phyloP scores from a whole-genome alignment of 2,329 filamentous ascomycete species.

The Phialocephala subalpina region DNA sequence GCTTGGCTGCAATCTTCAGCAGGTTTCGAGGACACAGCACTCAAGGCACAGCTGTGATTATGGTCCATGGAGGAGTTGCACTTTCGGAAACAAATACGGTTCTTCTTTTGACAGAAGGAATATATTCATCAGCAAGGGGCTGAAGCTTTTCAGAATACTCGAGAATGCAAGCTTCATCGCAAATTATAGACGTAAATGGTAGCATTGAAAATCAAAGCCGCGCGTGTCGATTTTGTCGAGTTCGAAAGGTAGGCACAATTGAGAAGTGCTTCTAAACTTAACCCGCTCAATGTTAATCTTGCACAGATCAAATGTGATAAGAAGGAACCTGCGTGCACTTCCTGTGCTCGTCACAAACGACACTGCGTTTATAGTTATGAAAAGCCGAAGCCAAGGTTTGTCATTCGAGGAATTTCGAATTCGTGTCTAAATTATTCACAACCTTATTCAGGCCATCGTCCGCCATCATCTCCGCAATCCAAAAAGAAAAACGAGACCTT shows the following conservation, averaged over 20 bases:
- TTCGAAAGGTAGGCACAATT: background rate
- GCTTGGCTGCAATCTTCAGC: too few species aligned
- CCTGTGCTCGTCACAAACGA: constrained; percentile 1
- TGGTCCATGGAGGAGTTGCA: too few species aligned
- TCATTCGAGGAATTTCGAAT: background rate
- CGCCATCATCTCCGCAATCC: background rate
- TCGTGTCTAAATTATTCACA: background rate
- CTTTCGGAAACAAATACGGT: too few species aligned
- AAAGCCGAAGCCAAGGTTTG: constrained; percentile 6
- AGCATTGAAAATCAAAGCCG: background rate
- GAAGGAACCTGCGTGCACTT: constrained; percentile 5
- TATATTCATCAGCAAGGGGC: too few species aligned
- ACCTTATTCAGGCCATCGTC: background rate
- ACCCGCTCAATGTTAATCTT: background rate
- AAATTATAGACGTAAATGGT: background rate
- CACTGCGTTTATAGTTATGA: constrained; percentile 5
- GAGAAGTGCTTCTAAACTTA: background rate
- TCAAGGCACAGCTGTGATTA: too few species aligned
- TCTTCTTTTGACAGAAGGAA: too few species aligned
- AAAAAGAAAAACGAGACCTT: background rate
- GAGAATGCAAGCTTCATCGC: background rate
- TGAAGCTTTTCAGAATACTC: background rate
- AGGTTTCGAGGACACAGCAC: too few species aligned
- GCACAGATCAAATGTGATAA: constrained; percentile 3
- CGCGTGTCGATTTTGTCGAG: constrained; percentile 8